Evolutionary conservation across 371 early-diverging fungal species (phyloP).

Genomic region (Mortierella sp.): DNA sequence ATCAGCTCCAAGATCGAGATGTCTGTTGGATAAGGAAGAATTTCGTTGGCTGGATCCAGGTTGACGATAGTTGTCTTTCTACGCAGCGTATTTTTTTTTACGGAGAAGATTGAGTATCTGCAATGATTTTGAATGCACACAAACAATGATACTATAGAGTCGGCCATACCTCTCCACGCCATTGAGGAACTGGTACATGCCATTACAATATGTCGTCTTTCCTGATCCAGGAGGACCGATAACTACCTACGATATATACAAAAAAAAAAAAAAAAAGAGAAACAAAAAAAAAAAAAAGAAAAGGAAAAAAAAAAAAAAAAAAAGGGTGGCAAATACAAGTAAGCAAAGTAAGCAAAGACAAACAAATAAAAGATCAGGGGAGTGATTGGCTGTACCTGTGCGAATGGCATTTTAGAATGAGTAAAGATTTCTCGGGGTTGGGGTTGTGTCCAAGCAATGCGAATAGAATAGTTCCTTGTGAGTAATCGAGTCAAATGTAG

Average conservation of each 20-base stretch:
- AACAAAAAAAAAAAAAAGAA: too few relatives aligned
- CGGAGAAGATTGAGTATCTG: constrained; percentile 2
- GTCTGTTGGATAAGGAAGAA: constrained; percentile 87
- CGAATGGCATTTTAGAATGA: constrained; percentile 37
- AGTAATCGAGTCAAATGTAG: too few relatives aligned
- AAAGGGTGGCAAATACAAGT: neutral
- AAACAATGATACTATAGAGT: neutral
- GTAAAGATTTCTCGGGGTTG: neutral
- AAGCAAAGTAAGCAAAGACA: neutral
- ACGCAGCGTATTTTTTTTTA: neutral
- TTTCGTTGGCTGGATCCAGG: constrained; percentile 98
- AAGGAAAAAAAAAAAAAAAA: neutral
- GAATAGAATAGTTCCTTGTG: too few relatives aligned
- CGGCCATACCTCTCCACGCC: constrained; percentile 77
- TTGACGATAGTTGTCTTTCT: constrained; percentile 94
- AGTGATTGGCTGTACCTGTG: constrained; percentile 32
- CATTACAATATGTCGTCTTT: constrained; percentile 97
- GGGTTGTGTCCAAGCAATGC: neutral
- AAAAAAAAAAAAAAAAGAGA: too few relatives aligned
- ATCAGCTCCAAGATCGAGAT: constrained; percentile 95
- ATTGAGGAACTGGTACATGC: constrained; percentile 90
- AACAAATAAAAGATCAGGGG: neutral
- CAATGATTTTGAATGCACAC: neutral
- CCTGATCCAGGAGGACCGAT: constrained; percentile 99
- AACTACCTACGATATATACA: constrained; percentile 85